These are phyloP conservation scores for Nothophoma quercina DNA, from an alignment of 2,329 filamentous ascomycete genomes.

Conservation along the genomic window DNA sequence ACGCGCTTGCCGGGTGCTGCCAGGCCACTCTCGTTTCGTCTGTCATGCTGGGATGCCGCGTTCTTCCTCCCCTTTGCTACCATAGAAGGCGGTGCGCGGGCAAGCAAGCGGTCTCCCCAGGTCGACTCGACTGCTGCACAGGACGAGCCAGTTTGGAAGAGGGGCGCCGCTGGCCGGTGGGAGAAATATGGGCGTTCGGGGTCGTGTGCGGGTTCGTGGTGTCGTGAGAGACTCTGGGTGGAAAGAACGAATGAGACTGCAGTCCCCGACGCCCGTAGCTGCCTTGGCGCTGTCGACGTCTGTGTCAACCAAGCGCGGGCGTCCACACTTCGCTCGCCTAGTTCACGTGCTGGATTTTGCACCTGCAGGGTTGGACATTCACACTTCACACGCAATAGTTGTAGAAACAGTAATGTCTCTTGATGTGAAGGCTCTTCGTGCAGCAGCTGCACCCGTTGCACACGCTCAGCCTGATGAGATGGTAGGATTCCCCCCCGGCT, in stretches of 20 bases:
- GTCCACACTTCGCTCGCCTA: conserved; percentile 3
- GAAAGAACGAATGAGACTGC: conserved; percentile 19
- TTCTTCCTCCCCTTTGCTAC: conserved; percentile 57
- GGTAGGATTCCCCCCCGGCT: not conserved
- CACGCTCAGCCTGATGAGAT: not conserved
- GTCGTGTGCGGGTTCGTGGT: conserved; percentile 30
- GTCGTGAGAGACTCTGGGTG: conserved; percentile 14
- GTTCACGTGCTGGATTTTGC: not conserved
- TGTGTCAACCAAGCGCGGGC: conserved; percentile 8
- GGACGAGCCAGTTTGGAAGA: conserved; percentile 56
- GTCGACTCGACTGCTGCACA: conserved; percentile 52
- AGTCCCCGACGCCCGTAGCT: conserved; percentile 1
- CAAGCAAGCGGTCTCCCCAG: conserved; percentile 46
- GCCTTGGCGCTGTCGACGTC: conserved; percentile 6
- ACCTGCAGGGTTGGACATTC: not conserved
- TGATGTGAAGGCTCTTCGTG: not conserved
- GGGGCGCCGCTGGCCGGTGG: conserved; percentile 42
- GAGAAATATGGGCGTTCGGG: conserved; percentile 21
- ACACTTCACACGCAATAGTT: not conserved
- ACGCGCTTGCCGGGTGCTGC: conserved; percentile 79
- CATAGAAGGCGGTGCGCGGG: conserved; percentile 51
- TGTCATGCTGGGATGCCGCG: conserved; percentile 58
- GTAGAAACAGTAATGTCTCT: too few relatives aligned
- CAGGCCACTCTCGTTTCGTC: conserved; percentile 85
- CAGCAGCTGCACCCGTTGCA: not conserved